Percentiles rank a stretch among this genome's conserved stretches.
phyloP scores from a whole-genome alignment of 2,329 filamentous ascomycete species.

The Exophiala xenobiotica region DNA sequence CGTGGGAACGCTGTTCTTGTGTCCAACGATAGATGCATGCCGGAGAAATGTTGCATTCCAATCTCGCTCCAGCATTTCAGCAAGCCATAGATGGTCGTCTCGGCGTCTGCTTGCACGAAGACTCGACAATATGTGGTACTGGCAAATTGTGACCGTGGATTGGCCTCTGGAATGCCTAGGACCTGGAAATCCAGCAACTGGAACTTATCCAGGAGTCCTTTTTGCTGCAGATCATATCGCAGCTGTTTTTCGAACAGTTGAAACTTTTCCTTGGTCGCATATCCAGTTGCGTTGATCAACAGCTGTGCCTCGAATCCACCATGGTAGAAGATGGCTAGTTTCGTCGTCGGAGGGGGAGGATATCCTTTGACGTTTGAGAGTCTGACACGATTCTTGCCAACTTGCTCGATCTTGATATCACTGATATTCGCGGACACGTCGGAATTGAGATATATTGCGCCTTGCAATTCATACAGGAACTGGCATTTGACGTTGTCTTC shows the following conservation, averaged over 20 bases:
- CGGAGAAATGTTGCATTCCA: constrained; percentile 47
- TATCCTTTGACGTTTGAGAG: constrained; percentile 45
- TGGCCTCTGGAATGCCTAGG: constrained; percentile 40
- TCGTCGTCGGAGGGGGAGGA: constrained; percentile 52
- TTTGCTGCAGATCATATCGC: constrained; percentile 41
- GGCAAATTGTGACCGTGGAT: constrained; percentile 42
- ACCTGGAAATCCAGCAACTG: constrained; percentile 56
- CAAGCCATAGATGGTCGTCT: constrained; percentile 19
- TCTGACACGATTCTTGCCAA: constrained; percentile 33
- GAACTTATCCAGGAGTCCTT: constrained; percentile 40
- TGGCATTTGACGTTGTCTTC: constrained; percentile 47
- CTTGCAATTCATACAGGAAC: constrained; percentile 48
- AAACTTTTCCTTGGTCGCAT: constrained; percentile 51
- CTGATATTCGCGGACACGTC: constrained; percentile 45
- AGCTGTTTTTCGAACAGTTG: constrained; percentile 51
- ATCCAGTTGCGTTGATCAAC: constrained; percentile 49
- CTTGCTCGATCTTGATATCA: constrained; percentile 39
- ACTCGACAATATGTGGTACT: constrained; percentile 49
- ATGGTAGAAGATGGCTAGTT: constrained; percentile 52
- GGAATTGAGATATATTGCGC: constrained; percentile 50
- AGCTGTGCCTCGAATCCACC: constrained; percentile 51
- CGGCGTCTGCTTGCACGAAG: constrained; percentile 41
- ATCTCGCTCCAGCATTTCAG: constrained; percentile 25
- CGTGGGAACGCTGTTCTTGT: constrained; percentile 41
- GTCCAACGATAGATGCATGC: constrained; percentile 47